phyloP scores from a whole-genome alignment of 1,139 yeast genomes.

The Zygoascus meyerae region DNA sequence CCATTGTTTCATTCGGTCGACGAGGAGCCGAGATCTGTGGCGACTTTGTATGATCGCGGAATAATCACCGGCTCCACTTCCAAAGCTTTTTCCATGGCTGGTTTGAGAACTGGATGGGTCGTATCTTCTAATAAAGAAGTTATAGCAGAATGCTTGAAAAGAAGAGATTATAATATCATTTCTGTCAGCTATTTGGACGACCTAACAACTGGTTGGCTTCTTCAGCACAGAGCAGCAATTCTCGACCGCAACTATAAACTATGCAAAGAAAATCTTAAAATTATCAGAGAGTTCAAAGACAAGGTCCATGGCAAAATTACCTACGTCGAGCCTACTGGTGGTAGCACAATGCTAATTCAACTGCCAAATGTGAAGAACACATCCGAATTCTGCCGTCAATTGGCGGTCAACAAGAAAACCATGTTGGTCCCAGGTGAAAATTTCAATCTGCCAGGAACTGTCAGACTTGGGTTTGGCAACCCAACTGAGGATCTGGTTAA shows the following conservation, averaged over 20 bases:
- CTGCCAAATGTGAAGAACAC: constrained; percentile 34
- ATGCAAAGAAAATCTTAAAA: constrained; percentile 37
- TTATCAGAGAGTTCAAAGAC: constrained; percentile 36
- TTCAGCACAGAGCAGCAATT: constrained; percentile 35
- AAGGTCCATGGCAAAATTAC: constrained; percentile 34
- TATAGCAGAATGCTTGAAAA: constrained; percentile 35
- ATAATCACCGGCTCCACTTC: constrained; percentile 50
- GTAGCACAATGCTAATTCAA: constrained; percentile 45
- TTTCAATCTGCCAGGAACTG: constrained; percentile 40
- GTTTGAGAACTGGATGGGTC: constrained; percentile 52
- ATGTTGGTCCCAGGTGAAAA: constrained; percentile 51
- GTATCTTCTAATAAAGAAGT: constrained; percentile 36
- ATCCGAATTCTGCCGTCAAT: constrained; percentile 34
- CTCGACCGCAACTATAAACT: constrained; percentile 39
- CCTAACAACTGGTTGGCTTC: constrained; percentile 42
- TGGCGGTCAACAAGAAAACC: constrained; percentile 36
- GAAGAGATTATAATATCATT: constrained; percentile 51
- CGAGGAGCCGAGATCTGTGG: constrained; percentile 39
- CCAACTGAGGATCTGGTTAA: constrained; percentile 33
- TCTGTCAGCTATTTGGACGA: constrained; percentile 49
- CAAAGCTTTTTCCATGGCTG: constrained; percentile 53
- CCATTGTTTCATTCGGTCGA: constrained; percentile 42
- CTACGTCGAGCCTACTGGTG: constrained; percentile 46
- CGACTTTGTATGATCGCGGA: constrained; percentile 42
- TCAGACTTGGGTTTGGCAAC: constrained; percentile 52